Evolutionary conservation across 441 rosid species (phyloP).

Genomic region (Mallotus japonicus): DNA sequence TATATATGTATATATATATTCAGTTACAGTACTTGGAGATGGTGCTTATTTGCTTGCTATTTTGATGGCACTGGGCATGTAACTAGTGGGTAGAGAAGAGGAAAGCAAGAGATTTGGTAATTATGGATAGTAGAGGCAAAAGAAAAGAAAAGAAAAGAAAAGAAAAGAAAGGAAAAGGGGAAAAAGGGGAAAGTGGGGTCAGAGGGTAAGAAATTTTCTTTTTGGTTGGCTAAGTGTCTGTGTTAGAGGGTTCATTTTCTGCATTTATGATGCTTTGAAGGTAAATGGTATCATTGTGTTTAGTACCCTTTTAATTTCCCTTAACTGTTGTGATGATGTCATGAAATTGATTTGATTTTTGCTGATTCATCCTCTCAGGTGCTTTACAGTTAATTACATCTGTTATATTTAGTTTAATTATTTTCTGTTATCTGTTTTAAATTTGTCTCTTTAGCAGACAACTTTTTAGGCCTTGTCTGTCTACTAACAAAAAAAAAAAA

Average conservation of each 20-base stretch:
- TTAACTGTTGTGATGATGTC: neutral
- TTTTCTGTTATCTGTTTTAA: no score
- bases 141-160: neutral
- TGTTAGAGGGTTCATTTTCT: neutral
- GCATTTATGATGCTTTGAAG: neutral
- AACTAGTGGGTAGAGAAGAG: constrained; percentile 3
- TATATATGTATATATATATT: neutral
- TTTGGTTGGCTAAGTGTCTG: constrained; percentile 15
- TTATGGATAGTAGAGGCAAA: neutral
- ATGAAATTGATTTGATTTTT: neutral
- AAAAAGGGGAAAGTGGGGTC: neutral
- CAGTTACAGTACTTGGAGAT: constrained; percentile 12
- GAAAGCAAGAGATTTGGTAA: constrained; percentile 4
- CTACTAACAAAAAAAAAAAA: no score
- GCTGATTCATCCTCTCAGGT: neutral
- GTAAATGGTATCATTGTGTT: constrained; percentile 8
- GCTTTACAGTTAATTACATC: neutral
- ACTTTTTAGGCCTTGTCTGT: no score
- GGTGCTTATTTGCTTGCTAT: constrained; percentile 17
- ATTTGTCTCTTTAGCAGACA: no score
- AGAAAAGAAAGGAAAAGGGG: neutral
- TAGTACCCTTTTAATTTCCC: neutral
- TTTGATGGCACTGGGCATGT: constrained; percentile 17
- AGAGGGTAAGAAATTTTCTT: neutral
- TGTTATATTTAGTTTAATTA: neutral